Evolutionary conservation across 139 green algal genomes (phyloP).

Genomic region (Asterochloris erici): DNA sequence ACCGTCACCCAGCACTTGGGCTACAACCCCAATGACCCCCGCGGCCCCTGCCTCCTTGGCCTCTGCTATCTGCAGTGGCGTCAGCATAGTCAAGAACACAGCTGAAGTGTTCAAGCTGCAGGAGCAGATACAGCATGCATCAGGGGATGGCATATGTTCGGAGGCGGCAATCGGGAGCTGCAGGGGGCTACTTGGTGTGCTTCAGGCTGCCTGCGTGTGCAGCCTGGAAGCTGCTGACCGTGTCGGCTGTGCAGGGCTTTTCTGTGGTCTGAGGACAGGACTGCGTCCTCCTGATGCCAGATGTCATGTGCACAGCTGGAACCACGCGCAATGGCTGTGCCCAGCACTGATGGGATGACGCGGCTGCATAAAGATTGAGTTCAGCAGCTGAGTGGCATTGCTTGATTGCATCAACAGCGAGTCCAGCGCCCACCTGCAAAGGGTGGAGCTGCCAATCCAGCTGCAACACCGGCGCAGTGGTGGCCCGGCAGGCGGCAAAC

Average conservation of each 20-base stretch:
- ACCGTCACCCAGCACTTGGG: constrained; percentile 46
- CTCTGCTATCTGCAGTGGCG: constrained; percentile 52
- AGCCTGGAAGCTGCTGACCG: not conserved
- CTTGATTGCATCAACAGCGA: not conserved
- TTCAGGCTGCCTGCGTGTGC: not conserved
- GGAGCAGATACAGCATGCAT: not conserved
- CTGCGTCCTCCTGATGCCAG: not conserved
- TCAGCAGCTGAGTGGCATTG: not conserved
- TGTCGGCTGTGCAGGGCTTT: not conserved
- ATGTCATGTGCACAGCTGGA: not conserved
- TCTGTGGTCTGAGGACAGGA: not conserved
- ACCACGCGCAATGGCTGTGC: no score
- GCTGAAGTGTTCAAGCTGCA: not conserved
- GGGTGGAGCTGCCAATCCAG: constrained; percentile 78
- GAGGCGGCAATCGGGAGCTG: not conserved
- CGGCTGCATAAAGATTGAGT: not conserved
- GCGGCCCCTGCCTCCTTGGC: constrained; percentile 74
- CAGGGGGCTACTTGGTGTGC: not conserved
- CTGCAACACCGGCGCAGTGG: constrained; percentile 58
- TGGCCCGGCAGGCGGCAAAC: constrained; percentile 50
- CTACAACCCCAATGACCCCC: constrained; percentile 55
- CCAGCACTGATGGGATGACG: not conserved
- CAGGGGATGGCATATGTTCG: not conserved
- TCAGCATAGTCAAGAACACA: not conserved
- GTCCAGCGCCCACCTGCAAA: constrained; percentile 38